Evolutionary conservation across 108 stramenopile genomes (phyloP).

Genomic region (Asterionellopsis glacialis): DNA sequence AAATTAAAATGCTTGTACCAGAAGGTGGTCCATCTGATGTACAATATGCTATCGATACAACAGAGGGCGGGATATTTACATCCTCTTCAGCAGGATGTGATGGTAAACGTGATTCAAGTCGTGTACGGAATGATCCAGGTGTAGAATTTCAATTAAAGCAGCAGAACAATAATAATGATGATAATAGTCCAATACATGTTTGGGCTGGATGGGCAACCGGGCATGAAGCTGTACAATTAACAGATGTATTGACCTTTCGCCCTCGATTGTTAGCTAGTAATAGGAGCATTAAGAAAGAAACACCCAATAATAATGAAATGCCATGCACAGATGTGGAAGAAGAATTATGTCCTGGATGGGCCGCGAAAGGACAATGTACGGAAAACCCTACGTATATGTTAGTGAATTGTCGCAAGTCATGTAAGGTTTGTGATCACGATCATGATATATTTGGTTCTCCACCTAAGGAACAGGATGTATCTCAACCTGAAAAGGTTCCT

Average conservation of each 20-base stretch:
- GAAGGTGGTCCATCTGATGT: conserved; percentile 6
- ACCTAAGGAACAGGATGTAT: too few species aligned
- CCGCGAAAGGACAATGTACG: neutral
- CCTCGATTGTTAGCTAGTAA: neutral
- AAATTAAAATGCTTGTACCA: conserved; percentile 11
- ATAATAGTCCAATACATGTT: conserved; percentile 12
- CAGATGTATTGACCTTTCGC: conserved; percentile 29
- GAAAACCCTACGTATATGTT: conserved; percentile 6
- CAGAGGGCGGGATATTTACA: conserved; percentile 24
- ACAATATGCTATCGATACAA: conserved; percentile 22
- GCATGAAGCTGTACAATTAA: conserved; percentile 61
- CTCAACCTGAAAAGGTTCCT: too few species aligned
- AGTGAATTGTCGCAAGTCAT: neutral
- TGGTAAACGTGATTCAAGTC: conserved; percentile 24
- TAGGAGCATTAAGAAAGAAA: neutral
- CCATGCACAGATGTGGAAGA: too few species aligned
- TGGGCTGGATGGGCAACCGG: conserved; percentile 78
- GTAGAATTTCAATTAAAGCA: conserved; percentile 32
- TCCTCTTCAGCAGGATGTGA: conserved; percentile 26
- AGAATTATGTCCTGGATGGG: neutral
- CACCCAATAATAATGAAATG: conserved; percentile 1
- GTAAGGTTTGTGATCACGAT: neutral
- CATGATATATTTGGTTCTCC: neutral
- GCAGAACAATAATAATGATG: neutral
- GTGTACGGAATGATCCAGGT: conserved; percentile 6